A percentile compares a stretch with the other conserved stretches of the same genome.
Conservation (phyloP, 2,329 filamentous ascomycete genomes). For the Dothiorella sarmentorum region DNA sequence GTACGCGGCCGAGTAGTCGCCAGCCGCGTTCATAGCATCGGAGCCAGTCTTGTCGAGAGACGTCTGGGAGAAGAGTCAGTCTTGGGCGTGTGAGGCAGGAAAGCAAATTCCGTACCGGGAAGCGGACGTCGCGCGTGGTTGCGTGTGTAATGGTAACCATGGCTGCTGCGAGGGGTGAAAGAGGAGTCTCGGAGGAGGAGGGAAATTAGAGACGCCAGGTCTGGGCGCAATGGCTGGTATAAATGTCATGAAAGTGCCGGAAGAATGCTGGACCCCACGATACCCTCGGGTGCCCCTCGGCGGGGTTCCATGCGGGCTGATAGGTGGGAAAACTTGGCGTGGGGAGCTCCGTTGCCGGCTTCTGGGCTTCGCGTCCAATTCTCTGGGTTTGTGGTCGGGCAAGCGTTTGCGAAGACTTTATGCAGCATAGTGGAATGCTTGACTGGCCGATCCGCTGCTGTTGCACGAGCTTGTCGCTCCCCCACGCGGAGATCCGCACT, state of each 20-base stretch:
- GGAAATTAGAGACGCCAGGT: background rate
- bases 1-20: constrained; percentile 92
- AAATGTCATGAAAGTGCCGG: constrained; percentile 2
- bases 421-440: constrained; percentile 9
- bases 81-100: background rate
- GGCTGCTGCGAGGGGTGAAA: constrained; percentile 3
- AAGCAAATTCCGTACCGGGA: constrained; percentile 38
- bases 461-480: constrained; percentile 11
- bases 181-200: background rate
- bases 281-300: constrained; percentile 12
- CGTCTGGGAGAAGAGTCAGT: constrained; percentile 48
- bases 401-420: constrained; percentile 1
- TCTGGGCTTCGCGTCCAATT: no score
- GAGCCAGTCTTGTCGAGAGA: constrained; percentile 94
- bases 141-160: constrained; percentile 48
- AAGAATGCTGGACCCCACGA: constrained; percentile 16
- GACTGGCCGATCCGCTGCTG: constrained; percentile 4
- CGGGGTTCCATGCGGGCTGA: constrained; percentile 13
- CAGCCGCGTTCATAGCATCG: constrained; percentile 93
- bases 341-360: background rate
- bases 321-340: constrained; percentile 18
- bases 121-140: constrained; percentile 49
- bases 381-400: no score
- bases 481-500: constrained; percentile 7
- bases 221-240: constrained; percentile 1